Evolutionary conservation across 2,329 filamentous ascomycete genomes (phyloP).

Genomic region (Cercospora canescens): DNA sequence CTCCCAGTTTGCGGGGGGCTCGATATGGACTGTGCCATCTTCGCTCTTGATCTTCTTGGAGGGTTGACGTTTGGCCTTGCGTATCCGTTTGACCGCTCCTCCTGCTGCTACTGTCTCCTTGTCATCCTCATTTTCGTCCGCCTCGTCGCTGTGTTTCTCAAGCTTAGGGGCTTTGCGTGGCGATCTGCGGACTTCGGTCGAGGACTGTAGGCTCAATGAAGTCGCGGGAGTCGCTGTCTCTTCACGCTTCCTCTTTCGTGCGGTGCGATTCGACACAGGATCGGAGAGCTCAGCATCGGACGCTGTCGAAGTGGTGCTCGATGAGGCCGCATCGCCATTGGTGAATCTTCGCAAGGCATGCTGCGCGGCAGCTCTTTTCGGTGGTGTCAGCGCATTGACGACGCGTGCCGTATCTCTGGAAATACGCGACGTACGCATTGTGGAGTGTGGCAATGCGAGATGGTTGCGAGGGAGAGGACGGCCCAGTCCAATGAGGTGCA

Average conservation of each 20-base stretch:
- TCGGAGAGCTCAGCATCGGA: conserved; percentile 20
- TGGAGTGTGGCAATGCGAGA: background rate
- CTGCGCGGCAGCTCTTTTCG: conserved; percentile 15
- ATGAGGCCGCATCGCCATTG: background rate
- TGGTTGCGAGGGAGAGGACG: background rate
- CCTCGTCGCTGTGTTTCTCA: conserved; percentile 13
- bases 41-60: conserved; percentile 37
- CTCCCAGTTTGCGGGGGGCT: conserved; percentile 77
- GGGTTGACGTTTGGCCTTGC: conserved; percentile 31
- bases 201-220: conserved; percentile 14
- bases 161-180: conserved; percentile 32
- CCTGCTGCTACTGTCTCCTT: background rate
- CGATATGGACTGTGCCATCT: conserved; percentile 27
- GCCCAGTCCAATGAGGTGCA: conserved; percentile 8
- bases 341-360: conserved; percentile 27
- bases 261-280: conserved; percentile 8
- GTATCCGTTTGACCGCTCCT: background rate
- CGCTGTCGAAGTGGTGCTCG: background rate
- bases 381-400: conserved; percentile 18
- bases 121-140: conserved; percentile 8
- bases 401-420: conserved; percentile 29
- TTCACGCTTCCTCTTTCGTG: conserved; percentile 29
- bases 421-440: conserved; percentile 27
- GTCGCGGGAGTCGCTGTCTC: conserved; percentile 14
- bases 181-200: conserved; percentile 25